Percentiles rank a stretch among this genome's conserved stretches.
Conservation (phyloP, 257 asterid genomes). For the Datura wrightii region DNA sequence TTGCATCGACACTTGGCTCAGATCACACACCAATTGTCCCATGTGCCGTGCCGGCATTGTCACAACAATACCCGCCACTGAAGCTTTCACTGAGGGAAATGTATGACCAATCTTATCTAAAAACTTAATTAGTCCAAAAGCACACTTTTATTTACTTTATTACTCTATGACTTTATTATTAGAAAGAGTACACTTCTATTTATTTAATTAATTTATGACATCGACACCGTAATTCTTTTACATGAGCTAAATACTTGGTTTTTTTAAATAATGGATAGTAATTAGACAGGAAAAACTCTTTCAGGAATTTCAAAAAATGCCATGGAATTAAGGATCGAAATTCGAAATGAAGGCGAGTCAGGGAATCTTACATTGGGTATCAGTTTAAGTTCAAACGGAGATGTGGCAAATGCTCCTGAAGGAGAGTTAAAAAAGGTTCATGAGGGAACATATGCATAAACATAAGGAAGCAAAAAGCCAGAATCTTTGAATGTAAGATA, state of each 20-base stretch:
- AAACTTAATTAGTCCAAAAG: not conserved
- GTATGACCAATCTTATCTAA: not conserved
- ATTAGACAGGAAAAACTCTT: no score
- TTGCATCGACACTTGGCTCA: slow-evolving; percentile 86
- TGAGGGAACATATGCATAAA: not conserved
- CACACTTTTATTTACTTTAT: not conserved
- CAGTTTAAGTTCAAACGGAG: not conserved
- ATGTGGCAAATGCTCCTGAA: not conserved
- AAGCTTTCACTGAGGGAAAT: not conserved
- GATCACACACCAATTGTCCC: slow-evolving; percentile 84
- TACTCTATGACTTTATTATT: not conserved
- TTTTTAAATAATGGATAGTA: no score
- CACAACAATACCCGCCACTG: not conserved
- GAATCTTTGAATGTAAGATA: not conserved
- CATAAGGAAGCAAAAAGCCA: not conserved
- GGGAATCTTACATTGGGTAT: slow-evolving; percentile 25
- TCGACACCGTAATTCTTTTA: no score
- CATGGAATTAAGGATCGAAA: slow-evolving; percentile 10
- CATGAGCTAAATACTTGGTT: no score
- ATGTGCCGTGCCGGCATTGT: slow-evolving; percentile 62
- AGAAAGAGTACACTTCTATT: not conserved
- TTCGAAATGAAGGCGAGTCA: slow-evolving; percentile 27
- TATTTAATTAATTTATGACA: not conserved
- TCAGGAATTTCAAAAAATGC: not conserved
- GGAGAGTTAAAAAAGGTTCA: slow-evolving; percentile 41